Percentiles rank a stretch among this genome's conserved stretches.
Evolutionary conservation across 2,329 filamentous ascomycete genomes (phyloP).

Genomic region (Lasiodiplodia theobromae): DNA sequence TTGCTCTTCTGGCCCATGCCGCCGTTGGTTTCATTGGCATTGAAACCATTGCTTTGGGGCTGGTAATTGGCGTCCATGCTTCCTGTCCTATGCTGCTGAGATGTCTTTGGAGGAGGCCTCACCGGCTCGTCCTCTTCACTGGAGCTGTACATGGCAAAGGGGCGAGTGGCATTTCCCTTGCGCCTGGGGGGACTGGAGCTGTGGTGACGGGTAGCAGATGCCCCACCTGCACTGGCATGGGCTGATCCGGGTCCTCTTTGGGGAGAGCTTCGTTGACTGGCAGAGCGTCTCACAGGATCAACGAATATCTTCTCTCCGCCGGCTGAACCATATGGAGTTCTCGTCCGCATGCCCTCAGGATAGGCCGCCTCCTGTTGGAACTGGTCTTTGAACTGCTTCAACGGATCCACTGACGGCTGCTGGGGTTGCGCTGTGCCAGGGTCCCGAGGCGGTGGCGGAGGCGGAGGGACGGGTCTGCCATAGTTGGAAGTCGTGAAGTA

Average conservation of each 20-base stretch:
- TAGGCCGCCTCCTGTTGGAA: conserved; percentile 46
- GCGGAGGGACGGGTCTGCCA: conserved; percentile 36
- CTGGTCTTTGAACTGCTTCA: conserved; percentile 43
- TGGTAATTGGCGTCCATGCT: not conserved
- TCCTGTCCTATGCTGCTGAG: not conserved
- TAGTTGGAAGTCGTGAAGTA: conserved; percentile 48
- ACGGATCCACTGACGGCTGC: conserved; percentile 50
- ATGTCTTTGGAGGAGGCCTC: conserved; percentile 2
- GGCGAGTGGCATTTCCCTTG: conserved; percentile 30
- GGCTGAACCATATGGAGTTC: conserved; percentile 61
- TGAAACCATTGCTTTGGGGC: conserved; percentile 5
- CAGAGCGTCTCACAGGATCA: conserved; percentile 59
- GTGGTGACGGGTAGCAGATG: conserved; percentile 16
- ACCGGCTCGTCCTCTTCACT: conserved; percentile 18
- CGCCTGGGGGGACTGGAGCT: conserved; percentile 29
- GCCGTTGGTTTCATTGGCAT: conserved; percentile 13
- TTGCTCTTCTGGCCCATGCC: conserved; percentile 25
- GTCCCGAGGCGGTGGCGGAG: conserved; percentile 24
- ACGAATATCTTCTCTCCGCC: conserved; percentile 65
- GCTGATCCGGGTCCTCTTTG: conserved; percentile 33
- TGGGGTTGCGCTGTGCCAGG: conserved; percentile 31
- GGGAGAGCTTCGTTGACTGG: conserved; percentile 60
- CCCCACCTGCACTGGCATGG: conserved; percentile 26
- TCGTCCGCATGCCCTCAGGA: conserved; percentile 55
- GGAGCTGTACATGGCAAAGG: conserved; percentile 30